Conservation (phyloP, 106 monocot species). For the Phalaenopsis equestris region DNA sequence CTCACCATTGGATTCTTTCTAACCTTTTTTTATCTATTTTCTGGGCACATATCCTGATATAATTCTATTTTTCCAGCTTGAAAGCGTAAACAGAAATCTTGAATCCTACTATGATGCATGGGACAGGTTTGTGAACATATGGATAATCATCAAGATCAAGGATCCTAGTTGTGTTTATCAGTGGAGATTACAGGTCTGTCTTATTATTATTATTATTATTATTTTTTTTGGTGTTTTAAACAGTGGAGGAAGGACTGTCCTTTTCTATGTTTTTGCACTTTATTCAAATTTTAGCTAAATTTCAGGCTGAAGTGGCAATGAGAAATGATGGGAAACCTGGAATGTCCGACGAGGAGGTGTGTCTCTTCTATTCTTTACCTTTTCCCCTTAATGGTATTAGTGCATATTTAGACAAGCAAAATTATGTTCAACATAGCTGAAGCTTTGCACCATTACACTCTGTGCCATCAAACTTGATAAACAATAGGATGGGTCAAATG, state of each 20-base stretch:
- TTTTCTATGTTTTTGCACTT: not conserved
- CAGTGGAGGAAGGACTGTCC: too few relatives aligned
- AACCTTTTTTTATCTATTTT: not conserved
- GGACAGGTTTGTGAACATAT: conserved; percentile 78
- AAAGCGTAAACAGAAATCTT: conserved; percentile 89
- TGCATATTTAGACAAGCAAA: too few relatives aligned
- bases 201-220: not conserved
- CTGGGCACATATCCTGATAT: not conserved
- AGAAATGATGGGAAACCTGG: conserved; percentile 89
- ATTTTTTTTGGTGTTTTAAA: too few relatives aligned
- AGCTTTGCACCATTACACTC: too few relatives aligned
- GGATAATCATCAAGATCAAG: conserved; percentile 89
- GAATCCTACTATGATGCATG: conserved; percentile 84
- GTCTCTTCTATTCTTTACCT: not conserved
- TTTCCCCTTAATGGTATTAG: too few relatives aligned
- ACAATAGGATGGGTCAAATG: too few relatives aligned
- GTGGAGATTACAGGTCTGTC: conserved; percentile 80
- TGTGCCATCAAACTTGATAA: too few relatives aligned
- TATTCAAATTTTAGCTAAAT: conserved; percentile 2
- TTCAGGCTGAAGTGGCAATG: conserved; percentile 97
- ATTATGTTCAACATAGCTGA: too few relatives aligned
- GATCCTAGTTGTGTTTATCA: conserved; percentile 84
- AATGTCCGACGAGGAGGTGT: conserved; percentile 95
- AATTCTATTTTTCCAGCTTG: conserved; percentile 47
- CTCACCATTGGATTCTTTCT: not conserved